Evolutionary conservation across 2,329 filamentous ascomycete genomes (phyloP), one percentile per base, ranked within the genome.

Genomic region (Paraconiothyrium brasiliense): DNA sequence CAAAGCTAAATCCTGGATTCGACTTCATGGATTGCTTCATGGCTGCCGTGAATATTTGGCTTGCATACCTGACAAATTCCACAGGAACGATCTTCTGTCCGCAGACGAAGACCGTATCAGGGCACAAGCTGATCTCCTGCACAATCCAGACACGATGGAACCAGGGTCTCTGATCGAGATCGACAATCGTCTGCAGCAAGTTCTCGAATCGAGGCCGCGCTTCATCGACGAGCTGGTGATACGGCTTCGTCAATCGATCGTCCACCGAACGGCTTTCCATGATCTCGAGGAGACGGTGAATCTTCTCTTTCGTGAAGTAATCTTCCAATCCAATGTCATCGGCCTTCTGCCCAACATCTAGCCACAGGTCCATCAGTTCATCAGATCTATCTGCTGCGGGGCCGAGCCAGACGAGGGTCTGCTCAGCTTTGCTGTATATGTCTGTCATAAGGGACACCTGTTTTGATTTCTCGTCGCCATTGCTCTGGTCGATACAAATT

Each of bases 401-500:
- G n/a, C 72, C 69, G 4, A 73, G 63, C 71, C 71, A 74, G 13
- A 71, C 61, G 7, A 75, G 57, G 51, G 71, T 71, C 16, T 48
- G 51, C 4, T 58, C 55, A 52, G 68, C 66, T 20, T 52, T 24
- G n/a, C 37, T 56, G 49, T 75, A 75, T 14, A 76, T 76, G 16
- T 65, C 57, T 32, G 69, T 57, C 73, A 75, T 76, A 39, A 73
- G 50, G 9, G 60, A 39, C 13, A 76, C 71, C 54, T 75, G 72
- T 1, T 22, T 59, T 11, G 59, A 62, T 37, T 70, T 68, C 54
- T 76, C 72, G 30, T 61, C 46, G 13, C 58, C 54, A 30, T 72
- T 65, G 32, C 57, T 52, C 57, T 75, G 72, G 48, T 76, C 67
- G 56, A 76, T 76, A 52, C 74, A 76, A 2, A 76, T 47, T 32